These are phyloP conservation scores for Colletotrichum sojae DNA, from an alignment of 2,329 filamentous ascomycete species.

Conservation along the genomic window DNA sequence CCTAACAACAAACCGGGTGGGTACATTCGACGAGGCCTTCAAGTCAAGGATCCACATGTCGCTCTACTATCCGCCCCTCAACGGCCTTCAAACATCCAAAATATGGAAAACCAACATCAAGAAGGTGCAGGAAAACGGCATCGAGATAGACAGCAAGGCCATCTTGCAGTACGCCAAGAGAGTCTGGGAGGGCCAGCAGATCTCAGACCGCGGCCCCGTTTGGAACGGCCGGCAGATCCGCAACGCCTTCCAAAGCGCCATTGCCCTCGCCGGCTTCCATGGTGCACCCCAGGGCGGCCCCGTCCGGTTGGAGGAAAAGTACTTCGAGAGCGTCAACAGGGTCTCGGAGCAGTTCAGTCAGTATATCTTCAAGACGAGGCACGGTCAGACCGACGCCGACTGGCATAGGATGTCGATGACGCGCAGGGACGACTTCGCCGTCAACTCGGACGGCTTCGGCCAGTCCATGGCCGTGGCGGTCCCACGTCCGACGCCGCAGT, in stretches of 20 bases:
- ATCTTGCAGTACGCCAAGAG: background rate
- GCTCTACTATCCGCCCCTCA: background rate
- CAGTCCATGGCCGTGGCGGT: background rate
- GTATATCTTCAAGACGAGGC: conserved; percentile 1
- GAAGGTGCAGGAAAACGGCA: background rate
- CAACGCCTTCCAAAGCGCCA: background rate
- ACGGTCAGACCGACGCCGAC: background rate
- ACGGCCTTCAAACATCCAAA: background rate
- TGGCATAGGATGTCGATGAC: background rate
- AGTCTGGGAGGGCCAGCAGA: background rate
- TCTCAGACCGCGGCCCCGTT: background rate
- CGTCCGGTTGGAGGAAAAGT: background rate
- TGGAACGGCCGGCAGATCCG: background rate
- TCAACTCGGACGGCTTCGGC: background rate
- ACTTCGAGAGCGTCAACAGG: background rate
- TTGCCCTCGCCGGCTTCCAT: conserved; percentile 3
- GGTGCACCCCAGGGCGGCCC: rapidly evolving
- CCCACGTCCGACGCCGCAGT: too few relatives aligned
- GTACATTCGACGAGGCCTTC: conserved; percentile 53
- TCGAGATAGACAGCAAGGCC: background rate
- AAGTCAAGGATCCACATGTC: conserved; percentile 51
- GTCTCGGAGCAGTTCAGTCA: conserved; percentile 14
- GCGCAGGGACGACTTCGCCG: background rate
- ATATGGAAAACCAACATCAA: background rate
- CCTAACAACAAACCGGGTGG: conserved; percentile 53